phyloP scores from a whole-genome alignment of 2,329 filamentous ascomycete species.

The Catunica adiposa region DNA sequence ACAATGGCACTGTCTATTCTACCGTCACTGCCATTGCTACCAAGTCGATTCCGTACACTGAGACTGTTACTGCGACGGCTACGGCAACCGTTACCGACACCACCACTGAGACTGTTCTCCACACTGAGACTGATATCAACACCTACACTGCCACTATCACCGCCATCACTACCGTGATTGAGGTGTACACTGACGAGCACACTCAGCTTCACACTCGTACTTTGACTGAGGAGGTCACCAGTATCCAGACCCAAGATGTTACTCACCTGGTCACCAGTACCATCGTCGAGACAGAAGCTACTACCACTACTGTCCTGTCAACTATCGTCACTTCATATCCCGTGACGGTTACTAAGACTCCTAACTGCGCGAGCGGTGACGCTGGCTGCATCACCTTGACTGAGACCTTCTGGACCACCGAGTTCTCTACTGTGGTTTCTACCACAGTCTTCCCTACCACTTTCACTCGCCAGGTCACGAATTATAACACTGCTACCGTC shows the following conservation, averaged over 20 bases:
- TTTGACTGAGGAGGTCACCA: background rate
- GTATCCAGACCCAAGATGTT: background rate
- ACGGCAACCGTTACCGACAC: slow-evolving; percentile 2
- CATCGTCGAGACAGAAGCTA: slow-evolving; percentile 14
- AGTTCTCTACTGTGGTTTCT: slow-evolving; percentile 17
- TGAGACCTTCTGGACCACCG: slow-evolving; percentile 14
- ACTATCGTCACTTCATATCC: slow-evolving; percentile 17
- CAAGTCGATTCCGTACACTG: background rate
- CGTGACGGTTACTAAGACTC: slow-evolving; percentile 16
- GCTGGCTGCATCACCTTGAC: slow-evolving; percentile 7
- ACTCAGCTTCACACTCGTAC: slow-evolving; percentile 6
- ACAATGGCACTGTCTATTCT: slow-evolving; percentile 12
- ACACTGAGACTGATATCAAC: slow-evolving; percentile 7
- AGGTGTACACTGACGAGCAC: slow-evolving; percentile 10
- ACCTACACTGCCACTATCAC: slow-evolving; percentile 15
- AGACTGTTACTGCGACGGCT: slow-evolving; percentile 2
- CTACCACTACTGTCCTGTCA: slow-evolving; percentile 15
- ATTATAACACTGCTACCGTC: slow-evolving; percentile 9
- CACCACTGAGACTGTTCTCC: background rate
- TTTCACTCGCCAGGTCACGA: slow-evolving; percentile 13
- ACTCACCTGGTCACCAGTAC: slow-evolving; percentile 10
- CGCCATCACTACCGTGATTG: slow-evolving; percentile 7
- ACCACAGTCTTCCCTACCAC: slow-evolving; percentile 12
- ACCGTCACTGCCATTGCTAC: slow-evolving; percentile 13
- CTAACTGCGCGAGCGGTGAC: slow-evolving; percentile 2